phyloP scores from a whole-genome alignment of 2,329 filamentous ascomycete species.

The Diaporthe destruens region DNA sequence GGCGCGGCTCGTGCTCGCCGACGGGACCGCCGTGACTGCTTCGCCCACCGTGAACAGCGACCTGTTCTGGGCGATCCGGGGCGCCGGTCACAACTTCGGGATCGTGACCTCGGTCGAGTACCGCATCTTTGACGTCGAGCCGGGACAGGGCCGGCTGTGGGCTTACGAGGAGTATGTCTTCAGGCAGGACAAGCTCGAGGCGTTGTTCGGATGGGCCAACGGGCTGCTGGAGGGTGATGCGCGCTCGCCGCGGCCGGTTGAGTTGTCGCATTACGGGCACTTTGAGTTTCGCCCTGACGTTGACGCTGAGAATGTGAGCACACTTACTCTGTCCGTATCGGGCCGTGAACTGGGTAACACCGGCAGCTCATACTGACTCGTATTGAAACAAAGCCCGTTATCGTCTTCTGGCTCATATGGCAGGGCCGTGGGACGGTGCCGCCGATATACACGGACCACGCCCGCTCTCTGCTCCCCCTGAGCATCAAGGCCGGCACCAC shows the following conservation, averaged over 20 bases:
- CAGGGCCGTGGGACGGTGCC: constrained; percentile 21
- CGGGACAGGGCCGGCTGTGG: constrained; percentile 13
- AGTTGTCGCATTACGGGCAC: constrained; percentile 28
- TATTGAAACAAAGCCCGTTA: not conserved
- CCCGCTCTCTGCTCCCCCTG: constrained; percentile 3
- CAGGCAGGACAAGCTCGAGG: constrained; percentile 32
- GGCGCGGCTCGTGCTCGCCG: constrained; percentile 8
- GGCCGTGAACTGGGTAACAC: not conserved
- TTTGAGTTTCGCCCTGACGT: constrained; percentile 5
- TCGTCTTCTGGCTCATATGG: constrained; percentile 35
- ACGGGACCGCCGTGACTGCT: constrained; percentile 18
- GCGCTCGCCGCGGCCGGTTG: constrained; percentile 27
- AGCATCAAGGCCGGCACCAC: constrained; percentile 24
- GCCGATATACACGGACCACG: not conserved
- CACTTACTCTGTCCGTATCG: not conserved
- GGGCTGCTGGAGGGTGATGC: not conserved
- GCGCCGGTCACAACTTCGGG: constrained; percentile 45
- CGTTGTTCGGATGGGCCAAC: constrained; percentile 23
- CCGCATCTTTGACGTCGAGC: constrained; percentile 20
- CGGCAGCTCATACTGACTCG: not conserved
- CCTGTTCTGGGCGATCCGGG: constrained; percentile 59
- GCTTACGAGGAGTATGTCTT: constrained; percentile 32
- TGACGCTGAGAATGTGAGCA: constrained; percentile 12
- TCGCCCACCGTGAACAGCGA: constrained; percentile 47
- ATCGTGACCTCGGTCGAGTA: constrained; percentile 16